These are phyloP conservation scores for Microsporum canis DNA, from an alignment of 2,329 filamentous ascomycete genomes.

Conservation along the genomic window DNA sequence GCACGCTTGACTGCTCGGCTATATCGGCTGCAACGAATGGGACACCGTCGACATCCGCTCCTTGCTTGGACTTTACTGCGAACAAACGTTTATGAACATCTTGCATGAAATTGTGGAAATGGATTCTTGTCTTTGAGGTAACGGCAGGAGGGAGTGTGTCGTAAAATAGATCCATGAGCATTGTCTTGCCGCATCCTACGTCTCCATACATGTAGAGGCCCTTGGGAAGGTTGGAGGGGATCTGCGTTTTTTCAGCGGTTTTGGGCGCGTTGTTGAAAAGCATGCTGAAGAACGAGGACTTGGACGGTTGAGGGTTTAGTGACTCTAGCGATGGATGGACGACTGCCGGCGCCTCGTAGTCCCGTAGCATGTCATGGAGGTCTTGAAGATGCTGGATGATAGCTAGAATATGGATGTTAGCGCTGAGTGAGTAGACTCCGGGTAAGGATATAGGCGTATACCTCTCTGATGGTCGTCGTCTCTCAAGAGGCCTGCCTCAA, in stretches of 20 bases:
- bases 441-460: conserved; percentile 29
- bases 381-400: conserved; percentile 85
- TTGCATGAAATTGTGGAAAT: conserved; percentile 99
- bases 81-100: conserved; percentile 87
- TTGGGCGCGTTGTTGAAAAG: conserved; percentile 28
- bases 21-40: conserved; percentile 94
- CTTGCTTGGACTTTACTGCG: conserved; percentile 76
- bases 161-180: conserved; percentile 98
- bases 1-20: conserved; percentile 67
- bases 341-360: conserved; percentile 63
- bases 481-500: conserved; percentile 59
- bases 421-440: conserved; percentile 3
- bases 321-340: conserved; percentile 67
- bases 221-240: conserved; percentile 66
- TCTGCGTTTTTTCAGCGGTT: conserved; percentile 33
- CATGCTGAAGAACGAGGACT: conserved; percentile 41
- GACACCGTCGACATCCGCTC: conserved; percentile 78
- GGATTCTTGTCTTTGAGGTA: conserved; percentile 75
- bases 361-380: conserved; percentile 67
- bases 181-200: conserved; percentile 95
- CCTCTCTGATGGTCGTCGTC: conserved; percentile 89
- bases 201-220: conserved; percentile 94
- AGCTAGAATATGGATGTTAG: conserved; percentile 38
- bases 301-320: conserved; percentile 36
- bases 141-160: conserved; percentile 78